phyloP scores from a whole-genome alignment of 352 stramenopile species.

The Phytophthora tubulina region DNA sequence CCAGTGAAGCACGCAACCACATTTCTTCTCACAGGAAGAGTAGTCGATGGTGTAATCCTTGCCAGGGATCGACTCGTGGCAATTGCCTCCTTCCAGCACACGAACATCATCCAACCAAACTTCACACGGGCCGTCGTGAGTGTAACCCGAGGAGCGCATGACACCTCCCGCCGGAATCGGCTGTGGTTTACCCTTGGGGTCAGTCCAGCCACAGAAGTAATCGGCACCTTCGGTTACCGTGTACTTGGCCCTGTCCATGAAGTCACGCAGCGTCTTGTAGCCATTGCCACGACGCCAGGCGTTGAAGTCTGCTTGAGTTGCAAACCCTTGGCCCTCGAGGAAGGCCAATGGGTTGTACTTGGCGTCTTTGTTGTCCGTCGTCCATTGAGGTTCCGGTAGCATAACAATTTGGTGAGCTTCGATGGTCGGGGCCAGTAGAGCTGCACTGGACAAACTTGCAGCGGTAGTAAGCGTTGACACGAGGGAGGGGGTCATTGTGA shows the following conservation, averaged over 20 bases:
- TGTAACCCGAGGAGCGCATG: slow-evolving; percentile 31
- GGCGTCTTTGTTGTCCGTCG: slow-evolving; percentile 34
- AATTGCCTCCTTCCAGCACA: slow-evolving; percentile 35
- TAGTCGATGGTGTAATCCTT: slow-evolving; percentile 19
- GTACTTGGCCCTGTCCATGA: slow-evolving; percentile 40
- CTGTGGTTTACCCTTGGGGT: slow-evolving; percentile 36
- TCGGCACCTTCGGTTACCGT: slow-evolving; percentile 35
- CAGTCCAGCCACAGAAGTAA: slow-evolving; percentile 46
- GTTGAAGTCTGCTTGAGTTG: slow-evolving; percentile 50
- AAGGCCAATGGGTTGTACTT: slow-evolving; percentile 56
- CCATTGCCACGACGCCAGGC: slow-evolving; percentile 41
- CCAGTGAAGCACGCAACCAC: no score
- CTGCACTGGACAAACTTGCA: slow-evolving; percentile 24
- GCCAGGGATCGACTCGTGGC: slow-evolving; percentile 33
- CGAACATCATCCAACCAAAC: slow-evolving; percentile 38
- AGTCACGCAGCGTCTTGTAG: slow-evolving; percentile 36
- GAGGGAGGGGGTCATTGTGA: slow-evolving; percentile 25
- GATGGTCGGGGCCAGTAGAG: slow-evolving; percentile 26
- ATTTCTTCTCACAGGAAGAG: no score
- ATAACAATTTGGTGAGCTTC: slow-evolving; percentile 50
- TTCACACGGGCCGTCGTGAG: not conserved
- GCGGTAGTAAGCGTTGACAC: slow-evolving; percentile 27
- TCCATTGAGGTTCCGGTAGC: slow-evolving; percentile 49
- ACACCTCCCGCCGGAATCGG: slow-evolving; percentile 39
- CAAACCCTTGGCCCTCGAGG: slow-evolving; percentile 53